Percentiles rank a stretch among this genome's conserved stretches.
These are phyloP conservation scores for Rubroshorea leprosula DNA, from an alignment of 345 rosid species.

Conservation along the genomic window DNA sequence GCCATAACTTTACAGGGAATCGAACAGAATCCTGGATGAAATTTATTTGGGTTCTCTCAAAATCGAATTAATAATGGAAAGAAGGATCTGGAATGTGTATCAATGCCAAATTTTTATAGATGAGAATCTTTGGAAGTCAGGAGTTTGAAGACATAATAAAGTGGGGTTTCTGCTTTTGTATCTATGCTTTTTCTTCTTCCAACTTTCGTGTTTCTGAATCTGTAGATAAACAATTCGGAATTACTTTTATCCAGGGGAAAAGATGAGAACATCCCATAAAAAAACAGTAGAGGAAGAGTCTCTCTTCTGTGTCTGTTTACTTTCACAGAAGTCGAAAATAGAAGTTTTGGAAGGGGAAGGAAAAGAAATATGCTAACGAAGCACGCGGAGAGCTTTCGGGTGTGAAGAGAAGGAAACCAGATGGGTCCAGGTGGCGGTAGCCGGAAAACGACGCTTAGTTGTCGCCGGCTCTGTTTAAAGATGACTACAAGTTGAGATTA, in stretches of 20 bases:
- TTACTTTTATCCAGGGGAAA: neutral
- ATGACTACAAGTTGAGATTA: no score
- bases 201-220: neutral
- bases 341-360: neutral
- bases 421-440: neutral
- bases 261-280: neutral
- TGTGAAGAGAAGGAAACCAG: neutral
- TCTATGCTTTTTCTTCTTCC: no score
- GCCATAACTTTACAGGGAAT: constrained; percentile 23
- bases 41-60: neutral
- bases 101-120: neutral
- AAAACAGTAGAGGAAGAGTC: neutral
- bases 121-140: neutral
- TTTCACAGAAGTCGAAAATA: neutral
- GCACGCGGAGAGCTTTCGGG: neutral
- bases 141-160: neutral
- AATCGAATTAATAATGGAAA: neutral
- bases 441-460: neutral
- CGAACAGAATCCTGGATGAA: neutral
- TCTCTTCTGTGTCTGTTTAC: no score
- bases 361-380: neutral
- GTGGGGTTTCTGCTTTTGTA: neutral
- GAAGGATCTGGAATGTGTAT: neutral
- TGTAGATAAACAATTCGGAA: neutral
- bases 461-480: no score